A percentile compares a stretch with the other conserved stretches of the same genome.
Conservation (phyloP, 1,284 basidiomycete genomes). For the Heterobasidion annosum region DNA sequence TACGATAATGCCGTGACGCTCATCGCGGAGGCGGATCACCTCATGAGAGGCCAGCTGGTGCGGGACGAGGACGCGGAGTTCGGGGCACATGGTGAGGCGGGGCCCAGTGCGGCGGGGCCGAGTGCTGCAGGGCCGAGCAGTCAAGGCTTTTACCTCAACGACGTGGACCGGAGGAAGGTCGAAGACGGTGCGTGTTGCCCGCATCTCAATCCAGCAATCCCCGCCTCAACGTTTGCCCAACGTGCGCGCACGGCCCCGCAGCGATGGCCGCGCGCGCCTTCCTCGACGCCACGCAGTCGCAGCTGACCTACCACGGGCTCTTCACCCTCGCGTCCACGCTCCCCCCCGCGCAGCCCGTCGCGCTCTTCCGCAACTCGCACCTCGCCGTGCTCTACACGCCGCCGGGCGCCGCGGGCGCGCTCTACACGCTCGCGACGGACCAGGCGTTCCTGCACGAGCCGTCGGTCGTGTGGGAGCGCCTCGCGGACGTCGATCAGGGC, state of each 20-base stretch:
- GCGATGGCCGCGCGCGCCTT: constrained; percentile 65
- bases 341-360: constrained; percentile 33
- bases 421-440: constrained; percentile 82
- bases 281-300: constrained; percentile 66
- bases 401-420: constrained; percentile 23
- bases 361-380: constrained; percentile 86
- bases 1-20: constrained; percentile 66
- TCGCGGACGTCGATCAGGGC: constrained; percentile 81
- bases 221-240: not conserved
- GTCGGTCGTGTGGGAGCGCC: constrained; percentile 79
- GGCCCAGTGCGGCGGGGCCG: too few relatives aligned
- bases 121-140: not conserved
- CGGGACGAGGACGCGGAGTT: constrained; percentile 19
- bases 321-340: constrained; percentile 53
- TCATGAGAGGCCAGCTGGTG: constrained; percentile 56
- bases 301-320: constrained; percentile 80
- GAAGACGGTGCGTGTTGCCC: constrained; percentile 46
- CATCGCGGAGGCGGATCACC: constrained; percentile 70
- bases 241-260: constrained; percentile 16
- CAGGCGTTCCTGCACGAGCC: constrained; percentile 70
- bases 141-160: constrained; percentile 20
- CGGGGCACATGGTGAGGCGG: not conserved
- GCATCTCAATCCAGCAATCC: too few relatives aligned
- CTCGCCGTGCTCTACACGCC: constrained; percentile 79
- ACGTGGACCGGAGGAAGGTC: constrained; percentile 49